A percentile compares a stretch with the other conserved stretches of the same genome.
These are phyloP conservation scores for Heliocybe sulcata DNA, from an alignment of 1,284 basidiomycete species.

Conservation along the genomic window DNA sequence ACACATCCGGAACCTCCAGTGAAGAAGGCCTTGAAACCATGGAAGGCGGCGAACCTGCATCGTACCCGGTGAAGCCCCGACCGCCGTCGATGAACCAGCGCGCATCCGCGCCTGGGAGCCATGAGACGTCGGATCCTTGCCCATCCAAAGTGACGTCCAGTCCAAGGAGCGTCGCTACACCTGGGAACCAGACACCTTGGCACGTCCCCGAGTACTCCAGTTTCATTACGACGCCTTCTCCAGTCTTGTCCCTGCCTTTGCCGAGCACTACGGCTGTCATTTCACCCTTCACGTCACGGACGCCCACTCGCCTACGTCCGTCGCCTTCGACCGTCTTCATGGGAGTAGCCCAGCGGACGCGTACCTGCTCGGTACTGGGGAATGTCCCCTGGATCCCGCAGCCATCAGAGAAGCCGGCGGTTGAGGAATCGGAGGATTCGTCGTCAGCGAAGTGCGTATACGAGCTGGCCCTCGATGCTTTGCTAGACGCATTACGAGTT, in stretches of 20 bases:
- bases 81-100: slow-evolving; percentile 60
- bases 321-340: slow-evolving; percentile 41
- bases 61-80: slow-evolving; percentile 61
- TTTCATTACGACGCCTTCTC: slow-evolving; percentile 58
- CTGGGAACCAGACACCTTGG: slow-evolving; percentile 71
- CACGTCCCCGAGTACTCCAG: slow-evolving; percentile 68
- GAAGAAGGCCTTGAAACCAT: slow-evolving; percentile 3
- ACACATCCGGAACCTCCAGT: not conserved
- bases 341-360: slow-evolving; percentile 71
- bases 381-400: slow-evolving; percentile 72
- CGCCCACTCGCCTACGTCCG: slow-evolving; percentile 57
- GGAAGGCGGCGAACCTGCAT: slow-evolving; percentile 30
- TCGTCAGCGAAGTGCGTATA: slow-evolving; percentile 58
- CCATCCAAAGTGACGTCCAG: slow-evolving; percentile 65
- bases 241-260: slow-evolving; percentile 30
- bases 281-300: slow-evolving; percentile 56
- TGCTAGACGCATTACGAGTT: slow-evolving; percentile 28
- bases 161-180: slow-evolving; percentile 74
- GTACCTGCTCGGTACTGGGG: slow-evolving; percentile 65
- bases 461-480: slow-evolving; percentile 18
- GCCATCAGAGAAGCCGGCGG: slow-evolving; percentile 47
- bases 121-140: slow-evolving; percentile 58
- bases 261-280: slow-evolving; percentile 55
- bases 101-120: slow-evolving; percentile 40
- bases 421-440: slow-evolving; percentile 69